Base-by-base conservation (phyloP, 2,329 filamentous ascomycete genomes). In the Botrytis galanthina region DNA sequence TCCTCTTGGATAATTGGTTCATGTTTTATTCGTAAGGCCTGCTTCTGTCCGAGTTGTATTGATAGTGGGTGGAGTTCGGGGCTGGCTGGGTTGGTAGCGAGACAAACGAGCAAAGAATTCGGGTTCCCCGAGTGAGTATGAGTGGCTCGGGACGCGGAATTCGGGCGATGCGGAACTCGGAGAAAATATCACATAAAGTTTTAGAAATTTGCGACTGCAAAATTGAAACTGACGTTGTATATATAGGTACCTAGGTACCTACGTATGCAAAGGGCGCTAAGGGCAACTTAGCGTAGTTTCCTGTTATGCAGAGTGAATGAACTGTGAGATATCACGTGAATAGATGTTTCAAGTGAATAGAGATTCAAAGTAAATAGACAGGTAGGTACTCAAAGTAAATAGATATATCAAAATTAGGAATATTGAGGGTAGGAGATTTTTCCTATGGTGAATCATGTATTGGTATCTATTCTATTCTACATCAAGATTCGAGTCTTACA, bases 61-160 rank as follows among this genome's bases (percentile, higher is more conserved):
- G 0, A 5, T 57, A 7, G 26, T 9, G 3, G n/a, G 20, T 9
- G 26, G n/a, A 6, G 26, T 0, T 54, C 4, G 26, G n/a, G 26
- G 4, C 16, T 7, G 51, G 4, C 51, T 26, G 22, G 26, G 48
- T n/a, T 54, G 26, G 26, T 54, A 29, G 10, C 14, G 51, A 57
- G 29, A 7, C 7, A 8, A n/a, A 57, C 22, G 51, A n/a, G 51
- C 14, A n/a, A 18, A 14, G 2, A 32, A 18, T 29, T 16, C 5
- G 51, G 2, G 16, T 18, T 16, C 26, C 5, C 26, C 51, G 26
- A 54, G n/a, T 7, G 26, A 32, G 14, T 57, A 16, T 4, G 51
- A 16, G 26, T 57, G 7, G 51, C 39, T 39, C 51, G 54, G 54
- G 29, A 18, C 18, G 3, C n/a, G 29, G 8, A 57, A 57, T 16